A percentile compares a stretch with the other conserved stretches of the same genome.
Evolutionary conservation across 139 green algal genomes (phyloP).

Genomic region (Chlorella sp.): DNA sequence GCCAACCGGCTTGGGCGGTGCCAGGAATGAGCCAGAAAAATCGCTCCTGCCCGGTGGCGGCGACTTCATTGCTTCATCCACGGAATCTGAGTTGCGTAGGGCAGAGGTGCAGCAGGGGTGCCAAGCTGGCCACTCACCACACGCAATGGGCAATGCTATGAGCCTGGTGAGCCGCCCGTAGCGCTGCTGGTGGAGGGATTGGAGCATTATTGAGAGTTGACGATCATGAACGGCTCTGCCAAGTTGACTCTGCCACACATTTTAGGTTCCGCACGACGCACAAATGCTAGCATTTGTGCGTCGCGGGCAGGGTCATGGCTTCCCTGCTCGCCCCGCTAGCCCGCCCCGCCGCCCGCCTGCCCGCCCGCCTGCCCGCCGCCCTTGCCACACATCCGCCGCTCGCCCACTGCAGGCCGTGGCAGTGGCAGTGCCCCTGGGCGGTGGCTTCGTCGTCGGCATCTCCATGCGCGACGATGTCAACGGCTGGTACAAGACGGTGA

Average conservation of each 20-base stretch:
- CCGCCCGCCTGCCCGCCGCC: neutral
- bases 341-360: neutral
- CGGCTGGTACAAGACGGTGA: slow-evolving; percentile 45
- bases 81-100: neutral
- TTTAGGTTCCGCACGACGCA: neutral
- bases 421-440: slow-evolving; percentile 41
- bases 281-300: neutral
- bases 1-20: too few relatives aligned
- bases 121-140: neutral
- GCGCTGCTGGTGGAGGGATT: neutral
- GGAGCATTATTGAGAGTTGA: too few relatives aligned
- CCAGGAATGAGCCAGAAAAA: too few relatives aligned
- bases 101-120: neutral
- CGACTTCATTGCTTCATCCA: too few relatives aligned
- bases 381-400: too few relatives aligned
- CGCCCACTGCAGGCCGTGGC: slow-evolving; percentile 31
- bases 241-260: neutral
- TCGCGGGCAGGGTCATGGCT: neutral
- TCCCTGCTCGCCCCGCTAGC: neutral
- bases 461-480: slow-evolving; percentile 40
- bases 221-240: neutral
- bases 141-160: slow-evolving; percentile 31
- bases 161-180: slow-evolving; percentile 9
- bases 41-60: too few relatives aligned
- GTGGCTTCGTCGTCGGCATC: slow-evolving; percentile 35